These are phyloP conservation scores for Lactarius evosmus DNA, from an alignment of 768 basidiomycete genomes.

Conservation along the genomic window DNA sequence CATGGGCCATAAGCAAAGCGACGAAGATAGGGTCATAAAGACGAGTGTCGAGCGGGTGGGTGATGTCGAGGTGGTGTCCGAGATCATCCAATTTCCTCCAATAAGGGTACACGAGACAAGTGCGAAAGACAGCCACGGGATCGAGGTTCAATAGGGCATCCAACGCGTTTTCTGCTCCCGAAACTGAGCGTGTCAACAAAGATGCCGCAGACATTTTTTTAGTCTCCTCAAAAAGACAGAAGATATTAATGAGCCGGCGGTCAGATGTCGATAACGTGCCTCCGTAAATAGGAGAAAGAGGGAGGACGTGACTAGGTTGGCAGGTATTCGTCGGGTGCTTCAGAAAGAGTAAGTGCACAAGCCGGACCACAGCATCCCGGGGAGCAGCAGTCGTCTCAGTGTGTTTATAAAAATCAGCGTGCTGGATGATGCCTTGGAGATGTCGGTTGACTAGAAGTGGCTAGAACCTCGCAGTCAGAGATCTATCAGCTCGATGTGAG, in stretches of 20 bases:
- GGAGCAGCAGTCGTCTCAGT: conserved; percentile 35
- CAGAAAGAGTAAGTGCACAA: conserved; percentile 66
- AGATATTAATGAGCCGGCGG: conserved; percentile 63
- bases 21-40: conserved; percentile 83
- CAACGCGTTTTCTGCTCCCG: conserved; percentile 46
- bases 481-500: background rate
- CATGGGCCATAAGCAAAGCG: conserved; percentile 59
- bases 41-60: conserved; percentile 36
- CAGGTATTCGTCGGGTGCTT: conserved; percentile 81
- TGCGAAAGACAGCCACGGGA: conserved; percentile 60
- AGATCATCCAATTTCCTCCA: conserved; percentile 53
- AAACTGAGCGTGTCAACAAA: conserved; percentile 53
- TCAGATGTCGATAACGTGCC: conserved; percentile 71
- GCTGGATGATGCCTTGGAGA: conserved; percentile 72
- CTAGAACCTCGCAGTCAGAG: conserved; percentile 34
- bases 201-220: conserved; percentile 61
- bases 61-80: conserved; percentile 27
- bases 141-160: conserved; percentile 74
- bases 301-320: conserved; percentile 79
- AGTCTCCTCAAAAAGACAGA: conserved; percentile 73
- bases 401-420: conserved; percentile 55
- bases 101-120: conserved; percentile 66
- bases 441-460: conserved; percentile 71
- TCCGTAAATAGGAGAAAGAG: conserved; percentile 68
- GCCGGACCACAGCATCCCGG: conserved; percentile 49